phyloP scores from a whole-genome alignment of 23 red algal genomes.

The Gracilaria vermiculophylla region DNA sequence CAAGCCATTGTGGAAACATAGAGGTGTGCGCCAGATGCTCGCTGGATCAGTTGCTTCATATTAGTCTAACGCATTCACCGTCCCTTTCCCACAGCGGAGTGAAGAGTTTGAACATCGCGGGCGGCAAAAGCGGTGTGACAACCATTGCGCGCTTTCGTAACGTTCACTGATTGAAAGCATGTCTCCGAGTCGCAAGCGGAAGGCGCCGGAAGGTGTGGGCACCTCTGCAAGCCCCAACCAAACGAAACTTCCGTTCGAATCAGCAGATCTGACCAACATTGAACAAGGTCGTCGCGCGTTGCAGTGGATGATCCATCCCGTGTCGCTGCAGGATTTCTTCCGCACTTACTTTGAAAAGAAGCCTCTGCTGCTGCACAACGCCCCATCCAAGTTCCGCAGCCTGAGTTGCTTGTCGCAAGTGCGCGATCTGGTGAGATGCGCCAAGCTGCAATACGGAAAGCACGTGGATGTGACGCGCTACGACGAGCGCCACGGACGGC shows the following conservation, averaged over 20 bases:
- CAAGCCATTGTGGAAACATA: too few relatives aligned
- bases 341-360: constrained; percentile 44
- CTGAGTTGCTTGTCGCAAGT: constrained; percentile 16
- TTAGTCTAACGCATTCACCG: too few relatives aligned
- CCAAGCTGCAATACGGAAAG: constrained; percentile 38
- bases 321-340: constrained; percentile 31
- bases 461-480: constrained; percentile 73
- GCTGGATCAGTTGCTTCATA: too few relatives aligned
- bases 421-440: background rate
- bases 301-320: constrained; percentile 29
- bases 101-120: too few relatives aligned
- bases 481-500: background rate
- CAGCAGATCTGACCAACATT: background rate
- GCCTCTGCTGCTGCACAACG: constrained; percentile 31
- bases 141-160: too few relatives aligned
- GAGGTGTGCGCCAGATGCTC: too few relatives aligned
- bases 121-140: too few relatives aligned
- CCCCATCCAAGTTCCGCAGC: background rate
- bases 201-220: background rate
- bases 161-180: too few relatives aligned
- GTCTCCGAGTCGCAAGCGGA: constrained; percentile 9
- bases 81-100: too few relatives aligned
- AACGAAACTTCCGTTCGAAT: background rate
- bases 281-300: constrained; percentile 37
- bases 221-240: too few relatives aligned